Conservation (phyloP, 2,329 filamentous ascomycete species). For the Chrysoporthe cubensis region DNA sequence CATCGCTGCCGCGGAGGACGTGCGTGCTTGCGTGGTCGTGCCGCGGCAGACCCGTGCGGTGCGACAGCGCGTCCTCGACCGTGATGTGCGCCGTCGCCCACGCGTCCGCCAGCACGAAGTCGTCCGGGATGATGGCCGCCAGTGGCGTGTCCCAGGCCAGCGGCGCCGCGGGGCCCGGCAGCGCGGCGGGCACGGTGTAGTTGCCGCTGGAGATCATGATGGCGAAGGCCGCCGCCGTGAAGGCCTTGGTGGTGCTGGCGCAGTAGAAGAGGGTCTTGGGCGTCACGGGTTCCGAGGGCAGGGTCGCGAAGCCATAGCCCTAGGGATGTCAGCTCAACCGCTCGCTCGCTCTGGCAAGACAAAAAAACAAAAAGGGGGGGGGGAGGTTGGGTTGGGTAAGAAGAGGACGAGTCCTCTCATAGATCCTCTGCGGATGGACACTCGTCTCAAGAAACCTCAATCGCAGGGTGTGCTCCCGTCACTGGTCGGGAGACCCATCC, state of each 20-base stretch:
- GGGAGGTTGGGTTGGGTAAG: too few species aligned
- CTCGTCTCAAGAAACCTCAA: background rate
- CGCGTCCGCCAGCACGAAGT: constrained; percentile 49
- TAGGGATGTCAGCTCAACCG: constrained; percentile 29
- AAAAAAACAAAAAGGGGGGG: too few species aligned
- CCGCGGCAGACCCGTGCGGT: constrained; percentile 53
- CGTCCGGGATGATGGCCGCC: constrained; percentile 49
- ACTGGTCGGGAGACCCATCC: background rate
- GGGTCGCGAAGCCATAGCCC: constrained; percentile 48
- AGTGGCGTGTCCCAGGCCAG: constrained; percentile 53
- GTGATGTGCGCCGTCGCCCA: constrained; percentile 51
- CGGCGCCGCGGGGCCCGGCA: constrained; percentile 35
- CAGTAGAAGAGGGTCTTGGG: constrained; percentile 56
- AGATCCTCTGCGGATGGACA: background rate
- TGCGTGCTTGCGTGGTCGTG: constrained; percentile 43
- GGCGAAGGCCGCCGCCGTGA: constrained; percentile 54
- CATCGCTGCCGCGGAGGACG: constrained; percentile 38
- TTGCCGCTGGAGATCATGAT: constrained; percentile 51
- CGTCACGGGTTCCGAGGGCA: constrained; percentile 45
- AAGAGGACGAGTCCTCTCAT: too few species aligned
- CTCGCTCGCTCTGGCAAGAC: too few species aligned
- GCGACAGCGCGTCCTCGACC: constrained; percentile 56
- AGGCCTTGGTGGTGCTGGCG: constrained; percentile 59
- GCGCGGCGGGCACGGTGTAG: constrained; percentile 30
- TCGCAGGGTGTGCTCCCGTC: background rate